Base-by-base conservation (phyloP, 306 rosid genomes). In the Myrica gale region DNA sequence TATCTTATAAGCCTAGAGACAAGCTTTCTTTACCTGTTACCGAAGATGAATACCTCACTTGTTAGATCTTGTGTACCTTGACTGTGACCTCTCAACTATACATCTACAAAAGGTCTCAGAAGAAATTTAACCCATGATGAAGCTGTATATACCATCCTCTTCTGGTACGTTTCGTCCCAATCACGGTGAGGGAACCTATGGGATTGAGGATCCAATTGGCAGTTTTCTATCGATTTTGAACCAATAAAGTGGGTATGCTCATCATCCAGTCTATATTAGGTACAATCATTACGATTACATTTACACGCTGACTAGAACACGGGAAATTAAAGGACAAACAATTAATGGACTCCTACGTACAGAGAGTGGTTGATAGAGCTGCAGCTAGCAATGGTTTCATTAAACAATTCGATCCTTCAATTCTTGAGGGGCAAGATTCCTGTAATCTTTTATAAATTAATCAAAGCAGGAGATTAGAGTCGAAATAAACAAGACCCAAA, bases 1-100 rank as follows among this genome's bases (percentile, higher is more conserved):
- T 32, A 32, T 32, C 37, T 32, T 32, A 32, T 32, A 32, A 32
- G 3, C 37, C 37, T 32, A 32, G 37, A 32, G 37, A 32, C 37
- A 2, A 32, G 37, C 37, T 32, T 32, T 32, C 4, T 48, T 6
- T 21, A 20, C 65, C 65, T 4, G 16, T 23, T 58, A 58, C 10
- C 12, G 17, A 44, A 66, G 71, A 63, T 73, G 45, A 37, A 78
- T 80, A 60, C 81, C 65, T 37, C 71, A 76, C 9, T 52, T 52
- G 70, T 52, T 71, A 67, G 7, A 48, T 63, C 69, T 8, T 39
- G 9, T 5, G 9, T 50, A 55, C 19, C 63, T 80, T 56, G 85
- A 80, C 43, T 75, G 79, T 63, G 89, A 80, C 80, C 52, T 76
- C 68, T 52, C 66, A 63, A 79, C 84, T 32, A 32, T 32, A 32